Evolutionary conservation across 768 basidiomycete genomes (phyloP).

Genomic region (Tubosaeta sp.): DNA sequence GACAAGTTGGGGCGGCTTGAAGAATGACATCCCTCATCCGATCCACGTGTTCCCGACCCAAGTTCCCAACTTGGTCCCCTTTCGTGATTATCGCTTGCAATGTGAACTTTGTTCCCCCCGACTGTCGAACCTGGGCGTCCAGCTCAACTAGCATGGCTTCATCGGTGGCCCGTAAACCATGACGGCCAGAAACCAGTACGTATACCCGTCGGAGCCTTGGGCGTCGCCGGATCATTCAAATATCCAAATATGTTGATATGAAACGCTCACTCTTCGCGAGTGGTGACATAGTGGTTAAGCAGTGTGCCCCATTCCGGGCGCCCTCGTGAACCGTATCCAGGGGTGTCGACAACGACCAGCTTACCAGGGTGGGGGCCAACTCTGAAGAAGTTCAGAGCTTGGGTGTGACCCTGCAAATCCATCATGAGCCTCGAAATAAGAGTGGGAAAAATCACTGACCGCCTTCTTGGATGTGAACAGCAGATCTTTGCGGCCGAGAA

Average conservation of each 20-base stretch:
- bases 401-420: conserved; percentile 59
- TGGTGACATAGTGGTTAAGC: conserved; percentile 61
- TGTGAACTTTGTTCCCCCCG: conserved; percentile 44
- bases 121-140: conserved; percentile 27
- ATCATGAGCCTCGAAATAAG: background rate
- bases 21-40: conserved; percentile 50
- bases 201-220: conserved; percentile 65
- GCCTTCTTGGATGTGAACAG: conserved; percentile 67
- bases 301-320: conserved; percentile 70
- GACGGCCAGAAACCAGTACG: conserved; percentile 65
- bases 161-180: conserved; percentile 56
- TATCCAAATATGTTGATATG: background rate
- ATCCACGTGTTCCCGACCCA: conserved; percentile 35
- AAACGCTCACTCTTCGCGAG: conserved; percentile 53
- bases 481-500: conserved; percentile 54
- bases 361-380: conserved; percentile 54
- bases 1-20: conserved; percentile 51
- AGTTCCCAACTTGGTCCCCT: conserved; percentile 45
- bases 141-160: conserved; percentile 58
- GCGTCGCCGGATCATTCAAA: background rate
- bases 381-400: conserved; percentile 65
- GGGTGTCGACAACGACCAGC: conserved; percentile 71
- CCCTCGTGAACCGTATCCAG: conserved; percentile 75
- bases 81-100: conserved; percentile 74
- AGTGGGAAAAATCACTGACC: conserved; percentile 36